These are phyloP conservation scores for Candida schatavii DNA, from an alignment of 805 yeast genomes.

Conservation along the genomic window DNA sequence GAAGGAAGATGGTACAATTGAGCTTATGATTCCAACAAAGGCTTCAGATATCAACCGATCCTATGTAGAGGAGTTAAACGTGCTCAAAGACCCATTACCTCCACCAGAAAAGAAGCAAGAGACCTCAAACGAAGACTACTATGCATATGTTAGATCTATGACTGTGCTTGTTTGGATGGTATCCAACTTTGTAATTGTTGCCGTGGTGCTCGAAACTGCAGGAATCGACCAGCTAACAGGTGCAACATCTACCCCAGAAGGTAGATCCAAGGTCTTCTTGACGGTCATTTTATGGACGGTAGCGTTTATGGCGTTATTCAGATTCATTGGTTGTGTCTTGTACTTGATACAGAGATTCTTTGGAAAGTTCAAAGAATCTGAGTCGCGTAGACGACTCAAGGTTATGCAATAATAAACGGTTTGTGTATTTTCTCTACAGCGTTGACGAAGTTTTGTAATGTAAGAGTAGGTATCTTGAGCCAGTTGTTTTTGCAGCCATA, in stretches of 20 bases:
- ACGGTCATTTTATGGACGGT: constrained; percentile 60
- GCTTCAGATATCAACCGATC: constrained; percentile 54
- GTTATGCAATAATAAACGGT: not conserved
- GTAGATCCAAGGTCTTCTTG: constrained; percentile 41
- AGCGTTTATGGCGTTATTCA: constrained; percentile 56
- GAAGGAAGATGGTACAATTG: constrained; percentile 53
- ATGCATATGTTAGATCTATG: constrained; percentile 45
- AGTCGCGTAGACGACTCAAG: not conserved
- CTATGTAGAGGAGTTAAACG: constrained; percentile 49
- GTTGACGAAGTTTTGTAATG: too few relatives aligned
- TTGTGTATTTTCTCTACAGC: too few relatives aligned
- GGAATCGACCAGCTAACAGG: constrained; percentile 37
- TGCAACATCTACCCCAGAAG: constrained; percentile 24
- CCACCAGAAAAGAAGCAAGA: constrained; percentile 23
- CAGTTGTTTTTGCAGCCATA: too few relatives aligned
- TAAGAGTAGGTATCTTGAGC: too few relatives aligned
- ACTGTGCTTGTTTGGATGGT: constrained; percentile 47
- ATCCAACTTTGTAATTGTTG: constrained; percentile 40
- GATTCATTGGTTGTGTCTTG: constrained; percentile 51
- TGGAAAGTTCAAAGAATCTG: not conserved
- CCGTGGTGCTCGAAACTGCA: constrained; percentile 43
- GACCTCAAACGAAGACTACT: constrained; percentile 41
- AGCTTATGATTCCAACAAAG: constrained; percentile 50
- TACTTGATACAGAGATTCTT: constrained; percentile 42
- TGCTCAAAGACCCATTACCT: constrained; percentile 45